A percentile compares a stretch with the other conserved stretches of the same genome.
These are phyloP conservation scores for Claviceps fusiformis DNA, from an alignment of 2,329 filamentous ascomycete species.

Conservation along the genomic window DNA sequence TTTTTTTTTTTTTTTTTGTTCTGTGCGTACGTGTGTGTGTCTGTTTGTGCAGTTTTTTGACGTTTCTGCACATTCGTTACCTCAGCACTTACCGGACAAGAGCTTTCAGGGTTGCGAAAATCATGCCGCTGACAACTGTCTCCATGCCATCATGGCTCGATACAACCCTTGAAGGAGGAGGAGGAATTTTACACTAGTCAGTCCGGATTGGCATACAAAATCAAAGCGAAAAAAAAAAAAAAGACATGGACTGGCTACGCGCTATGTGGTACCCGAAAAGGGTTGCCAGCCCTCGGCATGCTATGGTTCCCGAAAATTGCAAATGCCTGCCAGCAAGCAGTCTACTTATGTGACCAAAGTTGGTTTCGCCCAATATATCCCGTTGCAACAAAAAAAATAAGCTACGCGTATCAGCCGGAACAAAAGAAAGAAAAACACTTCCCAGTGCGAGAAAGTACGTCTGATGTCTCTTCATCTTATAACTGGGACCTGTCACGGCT, in stretches of 20 bases:
- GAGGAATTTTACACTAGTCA: not conserved
- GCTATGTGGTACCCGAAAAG: not conserved
- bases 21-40: not conserved
- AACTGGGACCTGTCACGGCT: not conserved
- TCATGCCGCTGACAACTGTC: not conserved
- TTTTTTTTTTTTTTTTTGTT: no score
- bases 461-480: not conserved
- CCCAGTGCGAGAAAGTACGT: not conserved
- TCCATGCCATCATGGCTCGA: not conserved
- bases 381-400: not conserved
- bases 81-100: not conserved
- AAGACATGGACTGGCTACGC: not conserved
- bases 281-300: not conserved
- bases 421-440: not conserved
- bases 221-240: no score
- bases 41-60: not conserved
- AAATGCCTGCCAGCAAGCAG: not conserved
- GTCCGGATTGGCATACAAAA: not conserved
- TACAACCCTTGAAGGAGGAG: not conserved
- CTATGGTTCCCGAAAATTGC: not conserved
- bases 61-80: not conserved
- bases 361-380: not conserved
- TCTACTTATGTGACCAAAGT: not conserved
- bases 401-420: not conserved
- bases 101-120: not conserved